Conservation (phyloP, 345 rosid species). For the Eucalyptus cloeziana region DNA sequence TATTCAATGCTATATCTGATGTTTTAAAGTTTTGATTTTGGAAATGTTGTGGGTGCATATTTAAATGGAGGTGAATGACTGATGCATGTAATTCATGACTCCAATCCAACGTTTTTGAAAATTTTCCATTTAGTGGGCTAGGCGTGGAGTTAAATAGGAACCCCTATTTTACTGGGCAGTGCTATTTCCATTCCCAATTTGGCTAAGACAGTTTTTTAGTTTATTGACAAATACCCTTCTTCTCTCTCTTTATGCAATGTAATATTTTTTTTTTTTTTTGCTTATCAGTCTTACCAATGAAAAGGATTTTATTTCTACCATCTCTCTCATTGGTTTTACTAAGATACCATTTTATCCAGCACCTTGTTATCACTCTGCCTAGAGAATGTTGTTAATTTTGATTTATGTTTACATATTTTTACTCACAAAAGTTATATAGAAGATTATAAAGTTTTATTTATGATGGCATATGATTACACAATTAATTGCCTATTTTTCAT, state of each 20-base stretch:
- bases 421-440: background rate
- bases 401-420: background rate
- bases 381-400: background rate
- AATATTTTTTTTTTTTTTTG: background rate
- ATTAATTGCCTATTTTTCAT: background rate
- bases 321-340: background rate
- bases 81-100: background rate
- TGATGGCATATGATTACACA: background rate
- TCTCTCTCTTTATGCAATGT: background rate
- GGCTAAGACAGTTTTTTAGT: background rate
- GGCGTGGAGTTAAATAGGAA: background rate
- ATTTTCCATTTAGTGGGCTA: background rate
- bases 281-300: background rate
- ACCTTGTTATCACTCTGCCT: background rate
- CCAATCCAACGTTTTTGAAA: background rate
- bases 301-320: too few relatives aligned
- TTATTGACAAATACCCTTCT: background rate
- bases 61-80: background rate
- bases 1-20: background rate
- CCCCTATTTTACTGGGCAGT: background rate
- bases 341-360: background rate
- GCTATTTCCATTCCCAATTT: background rate
- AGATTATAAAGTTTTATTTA: background rate
- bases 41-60: background rate
- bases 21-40: background rate